These are phyloP conservation scores for Trematosphaeria pertusa DNA, from an alignment of 2,329 filamentous ascomycete genomes.

Conservation along the genomic window DNA sequence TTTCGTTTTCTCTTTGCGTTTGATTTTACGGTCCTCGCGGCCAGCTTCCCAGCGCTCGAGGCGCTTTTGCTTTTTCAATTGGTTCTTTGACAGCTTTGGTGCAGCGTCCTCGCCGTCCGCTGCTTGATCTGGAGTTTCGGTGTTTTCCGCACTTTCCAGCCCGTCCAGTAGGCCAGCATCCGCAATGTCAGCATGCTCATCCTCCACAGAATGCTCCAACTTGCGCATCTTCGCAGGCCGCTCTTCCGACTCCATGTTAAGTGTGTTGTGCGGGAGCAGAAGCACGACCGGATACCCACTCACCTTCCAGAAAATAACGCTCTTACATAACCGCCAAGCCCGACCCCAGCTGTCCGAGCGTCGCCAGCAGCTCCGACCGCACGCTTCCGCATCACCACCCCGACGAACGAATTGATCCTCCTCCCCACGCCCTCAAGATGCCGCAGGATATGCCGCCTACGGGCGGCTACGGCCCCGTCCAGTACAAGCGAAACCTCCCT, in stretches of 20 bases:
- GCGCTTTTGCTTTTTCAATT: slow-evolving; percentile 78
- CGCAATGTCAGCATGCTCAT: not conserved
- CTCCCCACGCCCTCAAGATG: slow-evolving; percentile 65
- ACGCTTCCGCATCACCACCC: slow-evolving; percentile 32
- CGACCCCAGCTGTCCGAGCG: slow-evolving; percentile 28
- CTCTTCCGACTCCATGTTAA: slow-evolving; percentile 62
- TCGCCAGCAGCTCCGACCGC: slow-evolving; percentile 32
- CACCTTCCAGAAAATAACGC: slow-evolving; percentile 37
- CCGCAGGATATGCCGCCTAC: slow-evolving; percentile 95
- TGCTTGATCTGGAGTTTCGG: not conserved
- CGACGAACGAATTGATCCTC: slow-evolving; percentile 34
- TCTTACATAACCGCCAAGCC: slow-evolving; percentile 29
- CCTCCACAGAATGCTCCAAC: slow-evolving; percentile 47
- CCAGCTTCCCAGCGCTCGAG: slow-evolving; percentile 78
- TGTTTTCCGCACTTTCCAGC: not conserved
- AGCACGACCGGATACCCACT: slow-evolving; percentile 9
- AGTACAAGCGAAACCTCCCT: slow-evolving; percentile 98
- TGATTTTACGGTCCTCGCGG: slow-evolving; percentile 64
- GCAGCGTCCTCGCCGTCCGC: slow-evolving; percentile 9
- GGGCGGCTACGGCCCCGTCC: slow-evolving; percentile 94
- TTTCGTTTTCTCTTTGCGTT: slow-evolving; percentile 63
- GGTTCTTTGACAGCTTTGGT: slow-evolving; percentile 76
- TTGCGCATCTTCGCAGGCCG: slow-evolving; percentile 64
- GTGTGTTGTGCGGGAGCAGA: not conserved
- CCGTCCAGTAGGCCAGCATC: not conserved